Percentiles rank a stretch among this genome's conserved stretches.
Conservation (phyloP, 495 filamentous ascomycete genomes). For the Penicillium verhagenii region DNA sequence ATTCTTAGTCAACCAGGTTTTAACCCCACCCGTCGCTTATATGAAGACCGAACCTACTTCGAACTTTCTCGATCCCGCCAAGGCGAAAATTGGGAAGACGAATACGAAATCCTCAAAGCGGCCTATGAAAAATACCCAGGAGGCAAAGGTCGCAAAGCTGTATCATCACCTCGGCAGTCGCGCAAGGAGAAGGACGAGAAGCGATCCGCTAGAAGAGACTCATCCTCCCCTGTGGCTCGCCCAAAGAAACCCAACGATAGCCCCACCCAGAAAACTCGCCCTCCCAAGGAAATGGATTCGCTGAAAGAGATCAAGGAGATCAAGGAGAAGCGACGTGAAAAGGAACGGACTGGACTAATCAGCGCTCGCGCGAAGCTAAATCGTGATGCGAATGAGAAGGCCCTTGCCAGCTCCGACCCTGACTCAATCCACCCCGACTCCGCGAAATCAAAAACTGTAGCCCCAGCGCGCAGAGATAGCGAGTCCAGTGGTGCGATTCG, state of each 20-base stretch:
- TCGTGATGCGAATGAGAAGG: slow-evolving; percentile 21
- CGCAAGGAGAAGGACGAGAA: slow-evolving; percentile 56
- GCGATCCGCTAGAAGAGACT: slow-evolving; percentile 47
- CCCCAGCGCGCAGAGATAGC: slow-evolving; percentile 31
- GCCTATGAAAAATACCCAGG: slow-evolving; percentile 67
- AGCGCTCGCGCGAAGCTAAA: slow-evolving; percentile 22
- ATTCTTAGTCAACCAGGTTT: slow-evolving; percentile 76
- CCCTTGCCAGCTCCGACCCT: slow-evolving; percentile 28
- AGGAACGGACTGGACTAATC: slow-evolving; percentile 26
- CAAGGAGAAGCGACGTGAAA: slow-evolving; percentile 35
- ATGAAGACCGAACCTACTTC: slow-evolving; percentile 71
- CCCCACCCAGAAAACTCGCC: slow-evolving; percentile 26
- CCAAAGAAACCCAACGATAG: slow-evolving; percentile 35
- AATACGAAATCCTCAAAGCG: slow-evolving; percentile 75
- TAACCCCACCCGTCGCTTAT: slow-evolving; percentile 67
- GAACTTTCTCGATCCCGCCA: slow-evolving; percentile 79
- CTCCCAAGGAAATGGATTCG: slow-evolving; percentile 28
- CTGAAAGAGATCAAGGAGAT: slow-evolving; percentile 13
- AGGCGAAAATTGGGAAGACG: slow-evolving; percentile 87
- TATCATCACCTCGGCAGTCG: slow-evolving; percentile 52
- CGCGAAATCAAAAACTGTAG: slow-evolving; percentile 23
- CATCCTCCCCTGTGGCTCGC: slow-evolving; percentile 47
- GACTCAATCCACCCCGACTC: slow-evolving; percentile 27
- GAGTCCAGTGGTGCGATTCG: slow-evolving; percentile 32
- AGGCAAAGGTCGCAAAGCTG: slow-evolving; percentile 40